Evolutionary conservation across 1,139 yeast genomes (phyloP).

Genomic region (Kluyveromyces sp.): DNA sequence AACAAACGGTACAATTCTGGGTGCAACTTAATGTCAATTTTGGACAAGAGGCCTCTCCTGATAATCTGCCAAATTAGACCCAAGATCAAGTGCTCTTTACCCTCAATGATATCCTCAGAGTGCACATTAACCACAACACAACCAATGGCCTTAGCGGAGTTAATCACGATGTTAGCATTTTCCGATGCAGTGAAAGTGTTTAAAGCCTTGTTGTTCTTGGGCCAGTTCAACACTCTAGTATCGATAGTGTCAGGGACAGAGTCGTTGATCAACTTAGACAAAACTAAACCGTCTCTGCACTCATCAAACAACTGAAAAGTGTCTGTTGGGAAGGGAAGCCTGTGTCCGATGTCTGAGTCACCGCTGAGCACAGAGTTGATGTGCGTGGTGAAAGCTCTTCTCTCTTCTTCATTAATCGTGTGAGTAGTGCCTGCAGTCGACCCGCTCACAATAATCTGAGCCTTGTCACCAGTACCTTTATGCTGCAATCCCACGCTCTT

Average conservation of each 20-base stretch:
- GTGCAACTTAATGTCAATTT: conserved; percentile 91
- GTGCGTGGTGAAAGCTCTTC: conserved; percentile 92
- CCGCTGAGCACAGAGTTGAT: conserved; percentile 87
- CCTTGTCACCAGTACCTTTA: conserved; percentile 45
- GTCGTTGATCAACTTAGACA: conserved; percentile 90
- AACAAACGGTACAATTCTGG: conserved; percentile 92
- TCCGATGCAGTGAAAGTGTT: conserved; percentile 95
- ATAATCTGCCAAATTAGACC: conserved; percentile 98
- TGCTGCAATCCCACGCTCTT: conserved; percentile 38
- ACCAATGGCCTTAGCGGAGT: conserved; percentile 97
- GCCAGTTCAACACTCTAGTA: conserved; percentile 89
- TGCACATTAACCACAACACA: conserved; percentile 97
- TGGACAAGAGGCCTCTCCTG: conserved; percentile 87
- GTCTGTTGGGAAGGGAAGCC: conserved; percentile 90
- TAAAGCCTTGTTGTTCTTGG: conserved; percentile 73
- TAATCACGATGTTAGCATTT: conserved; percentile 94
- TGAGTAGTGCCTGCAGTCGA: conserved; percentile 91
- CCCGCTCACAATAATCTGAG: conserved; percentile 75
- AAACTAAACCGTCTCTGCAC: conserved; percentile 89
- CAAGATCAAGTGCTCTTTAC: conserved; percentile 88
- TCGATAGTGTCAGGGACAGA: conserved; percentile 98
- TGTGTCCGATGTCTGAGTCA: conserved; percentile 76
- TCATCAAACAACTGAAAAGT: conserved; percentile 95
- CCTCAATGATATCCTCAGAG: conserved; percentile 94
- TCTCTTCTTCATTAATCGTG: conserved; percentile 94